Evolutionary conservation across 2,329 filamentous ascomycete species (phyloP).

Genomic region (Akanthomyces uredinophilus): DNA sequence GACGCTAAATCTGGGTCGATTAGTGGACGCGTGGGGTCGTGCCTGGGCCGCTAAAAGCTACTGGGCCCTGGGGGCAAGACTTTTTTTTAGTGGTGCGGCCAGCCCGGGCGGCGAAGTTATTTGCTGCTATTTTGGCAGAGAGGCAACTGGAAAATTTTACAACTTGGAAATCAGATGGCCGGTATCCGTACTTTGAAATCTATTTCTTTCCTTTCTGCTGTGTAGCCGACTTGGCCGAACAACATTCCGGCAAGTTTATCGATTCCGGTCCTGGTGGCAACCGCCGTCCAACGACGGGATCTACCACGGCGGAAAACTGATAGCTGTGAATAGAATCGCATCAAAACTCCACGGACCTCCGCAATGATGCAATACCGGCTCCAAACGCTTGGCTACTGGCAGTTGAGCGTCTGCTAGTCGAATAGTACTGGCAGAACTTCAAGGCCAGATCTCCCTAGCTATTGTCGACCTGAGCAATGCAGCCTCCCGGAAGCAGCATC

Average conservation of each 20-base stretch:
- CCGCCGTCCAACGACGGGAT: not conserved
- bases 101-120: not conserved
- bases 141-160: not conserved
- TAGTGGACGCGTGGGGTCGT: conserved; percentile 10
- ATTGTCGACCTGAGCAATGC: not conserved
- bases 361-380: not conserved
- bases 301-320: not conserved
- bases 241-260: no score
- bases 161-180: not conserved
- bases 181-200: no score
- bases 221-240: not conserved
- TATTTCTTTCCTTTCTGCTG: not conserved
- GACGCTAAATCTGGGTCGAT: conserved; percentile 11
- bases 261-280: not conserved
- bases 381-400: no score
- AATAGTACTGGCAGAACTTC: no score
- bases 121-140: not conserved
- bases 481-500: not conserved
- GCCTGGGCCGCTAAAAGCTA: not conserved
- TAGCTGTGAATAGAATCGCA: not conserved
- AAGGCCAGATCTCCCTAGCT: not conserved
- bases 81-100: conserved; percentile 1
- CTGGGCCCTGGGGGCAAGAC: not conserved
- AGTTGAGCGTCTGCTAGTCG: no score
- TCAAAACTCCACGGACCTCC: not conserved